Percentiles rank a stretch among this genome's conserved stretches.
Conservation (phyloP, 306 rosid genomes). For the Vigna unguiculata region DNA sequence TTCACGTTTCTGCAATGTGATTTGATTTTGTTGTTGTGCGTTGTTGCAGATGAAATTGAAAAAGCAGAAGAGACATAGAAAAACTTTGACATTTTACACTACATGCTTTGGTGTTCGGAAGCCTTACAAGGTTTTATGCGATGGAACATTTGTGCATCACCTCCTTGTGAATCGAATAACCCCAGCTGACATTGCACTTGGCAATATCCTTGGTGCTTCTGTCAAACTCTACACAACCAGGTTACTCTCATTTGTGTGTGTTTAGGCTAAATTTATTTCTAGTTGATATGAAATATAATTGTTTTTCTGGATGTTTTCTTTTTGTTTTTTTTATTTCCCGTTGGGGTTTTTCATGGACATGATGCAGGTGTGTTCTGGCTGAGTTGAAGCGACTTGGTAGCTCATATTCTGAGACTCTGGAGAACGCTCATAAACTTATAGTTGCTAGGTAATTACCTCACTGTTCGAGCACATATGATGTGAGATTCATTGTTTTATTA, state of each 20-base stretch:
- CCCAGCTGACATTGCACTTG: conserved; percentile 74
- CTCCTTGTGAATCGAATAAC: conserved; percentile 63
- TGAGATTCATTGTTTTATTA: not conserved
- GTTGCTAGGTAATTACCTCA: not conserved
- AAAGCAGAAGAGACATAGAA: conserved; percentile 79
- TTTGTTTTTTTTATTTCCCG: not conserved
- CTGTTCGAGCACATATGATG: not conserved
- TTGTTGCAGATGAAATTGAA: conserved; percentile 69
- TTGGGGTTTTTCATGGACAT: conserved; percentile 29
- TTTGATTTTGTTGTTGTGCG: not conserved
- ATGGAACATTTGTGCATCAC: conserved; percentile 83
- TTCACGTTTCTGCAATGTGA: too few relatives aligned
- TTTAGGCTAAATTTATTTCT: not conserved
- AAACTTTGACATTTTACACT: conserved; percentile 67
- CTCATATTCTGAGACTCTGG: too few relatives aligned
- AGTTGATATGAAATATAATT: not conserved
- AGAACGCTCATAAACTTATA: too few relatives aligned
- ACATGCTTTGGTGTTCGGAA: conserved; percentile 77
- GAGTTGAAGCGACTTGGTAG: too few relatives aligned
- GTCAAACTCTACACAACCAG: conserved; percentile 84
- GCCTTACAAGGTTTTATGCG: conserved; percentile 79
- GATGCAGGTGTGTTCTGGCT: too few relatives aligned
- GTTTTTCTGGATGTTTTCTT: not conserved
- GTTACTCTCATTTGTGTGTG: conserved; percentile 19
- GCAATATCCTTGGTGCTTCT: conserved; percentile 56